Conservation (phyloP, 805 yeast species). For the Lipomyces starkeyi region DNA sequence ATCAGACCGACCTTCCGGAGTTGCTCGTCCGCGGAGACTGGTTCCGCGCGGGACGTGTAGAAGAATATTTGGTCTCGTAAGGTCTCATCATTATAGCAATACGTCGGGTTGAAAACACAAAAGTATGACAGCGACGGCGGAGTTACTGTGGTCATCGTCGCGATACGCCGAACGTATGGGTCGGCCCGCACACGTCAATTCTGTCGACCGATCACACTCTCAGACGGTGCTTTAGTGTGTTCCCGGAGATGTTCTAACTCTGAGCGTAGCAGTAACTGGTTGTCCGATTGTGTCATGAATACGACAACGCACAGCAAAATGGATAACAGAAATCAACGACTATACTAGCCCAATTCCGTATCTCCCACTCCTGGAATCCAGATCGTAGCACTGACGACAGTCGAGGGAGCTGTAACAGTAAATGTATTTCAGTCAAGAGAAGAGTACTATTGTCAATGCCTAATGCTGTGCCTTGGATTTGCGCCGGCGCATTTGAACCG, state of each 20-base stretch:
- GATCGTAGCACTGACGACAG: neutral
- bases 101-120: constrained; percentile 34
- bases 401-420: neutral
- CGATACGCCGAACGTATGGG: neutral
- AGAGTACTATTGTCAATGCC: neutral
- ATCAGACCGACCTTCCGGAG: constrained; percentile 35
- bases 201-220: neutral
- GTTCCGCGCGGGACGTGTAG: constrained; percentile 30
- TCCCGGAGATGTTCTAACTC: neutral
- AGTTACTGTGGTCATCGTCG: constrained; percentile 28
- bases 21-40: constrained; percentile 34
- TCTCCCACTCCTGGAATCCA: neutral
- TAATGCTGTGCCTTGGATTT: too few species aligned
- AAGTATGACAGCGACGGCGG: constrained; percentile 37
- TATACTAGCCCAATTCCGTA: too few species aligned
- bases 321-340: too few species aligned
- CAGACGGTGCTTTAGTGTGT: neutral
- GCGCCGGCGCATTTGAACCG: too few species aligned
- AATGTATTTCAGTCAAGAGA: neutral
- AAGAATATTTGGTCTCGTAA: constrained; percentile 34
- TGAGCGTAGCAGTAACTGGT: neutral
- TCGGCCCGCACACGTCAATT: neutral
- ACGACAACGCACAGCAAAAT: too few species aligned
- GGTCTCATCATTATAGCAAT: constrained; percentile 31
- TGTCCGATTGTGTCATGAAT: neutral